Conservation (phyloP, 2,329 filamentous ascomycete genomes). For the Thelonectria discophora region DNA sequence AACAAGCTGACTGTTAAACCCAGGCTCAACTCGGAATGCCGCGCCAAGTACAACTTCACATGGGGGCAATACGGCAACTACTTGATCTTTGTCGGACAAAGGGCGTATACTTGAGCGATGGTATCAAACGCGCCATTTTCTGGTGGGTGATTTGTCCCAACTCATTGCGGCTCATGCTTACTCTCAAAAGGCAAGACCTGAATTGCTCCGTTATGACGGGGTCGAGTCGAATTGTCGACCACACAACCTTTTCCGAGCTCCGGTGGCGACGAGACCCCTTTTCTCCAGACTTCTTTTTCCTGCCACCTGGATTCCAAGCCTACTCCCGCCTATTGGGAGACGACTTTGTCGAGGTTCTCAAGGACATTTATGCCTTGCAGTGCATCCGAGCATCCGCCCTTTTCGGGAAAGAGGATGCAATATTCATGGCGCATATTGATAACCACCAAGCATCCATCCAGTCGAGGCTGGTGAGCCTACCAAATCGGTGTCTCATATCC, state of each 20-base stretch:
- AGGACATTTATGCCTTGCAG: conserved; percentile 52
- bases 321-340: conserved; percentile 36
- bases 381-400: conserved; percentile 46
- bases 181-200: conserved; percentile 51
- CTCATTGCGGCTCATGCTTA: conserved; percentile 15
- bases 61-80: conserved; percentile 50
- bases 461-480: conserved; percentile 46
- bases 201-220: conserved; percentile 52
- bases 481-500: conserved; percentile 32
- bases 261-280: conserved; percentile 50
- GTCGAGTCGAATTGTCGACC: conserved; percentile 50
- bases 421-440: conserved; percentile 47
- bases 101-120: conserved; percentile 45
- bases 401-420: conserved; percentile 28
- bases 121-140: conserved; percentile 57
- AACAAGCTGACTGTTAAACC: conserved; percentile 14
- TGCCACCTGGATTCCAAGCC: conserved; percentile 48
- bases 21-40: conserved; percentile 50
- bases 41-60: conserved; percentile 52
- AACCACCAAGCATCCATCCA: conserved; percentile 55
- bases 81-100: conserved; percentile 45
- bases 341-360: conserved; percentile 48
- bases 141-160: conserved; percentile 44
- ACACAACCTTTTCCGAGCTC: conserved; percentile 53
- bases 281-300: conserved; percentile 37